A percentile compares a stretch with the other conserved stretches of the same genome.
These are phyloP conservation scores for Psidium friedrichsthalianum DNA, from an alignment of 345 rosid genomes.

Conservation along the genomic window DNA sequence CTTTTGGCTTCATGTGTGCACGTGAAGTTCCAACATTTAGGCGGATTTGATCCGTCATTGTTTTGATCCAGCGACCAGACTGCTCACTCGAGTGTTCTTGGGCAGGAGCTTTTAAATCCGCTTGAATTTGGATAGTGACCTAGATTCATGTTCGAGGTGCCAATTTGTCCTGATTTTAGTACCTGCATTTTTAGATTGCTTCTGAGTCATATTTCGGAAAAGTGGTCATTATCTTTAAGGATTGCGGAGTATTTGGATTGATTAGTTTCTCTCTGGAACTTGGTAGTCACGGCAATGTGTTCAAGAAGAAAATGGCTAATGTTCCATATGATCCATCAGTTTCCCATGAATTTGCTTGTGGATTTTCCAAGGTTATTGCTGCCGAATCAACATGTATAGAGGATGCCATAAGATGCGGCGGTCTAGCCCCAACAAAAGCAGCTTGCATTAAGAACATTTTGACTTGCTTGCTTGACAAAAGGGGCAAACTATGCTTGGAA, in stretches of 20 bases:
- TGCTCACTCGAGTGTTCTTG: background rate
- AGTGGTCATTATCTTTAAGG: background rate
- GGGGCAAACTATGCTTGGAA: constrained; percentile 70
- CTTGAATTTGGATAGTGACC: background rate
- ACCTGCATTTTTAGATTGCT: background rate
- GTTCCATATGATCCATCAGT: background rate
- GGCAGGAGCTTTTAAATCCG: background rate
- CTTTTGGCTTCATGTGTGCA: background rate
- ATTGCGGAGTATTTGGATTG: background rate
- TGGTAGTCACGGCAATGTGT: background rate
- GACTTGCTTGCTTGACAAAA: constrained; percentile 41
- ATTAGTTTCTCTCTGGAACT: background rate
- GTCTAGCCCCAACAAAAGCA: constrained; percentile 76
- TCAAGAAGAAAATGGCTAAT: background rate
- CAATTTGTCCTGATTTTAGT: background rate
- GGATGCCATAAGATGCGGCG: constrained; percentile 78
- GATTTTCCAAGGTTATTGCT: constrained; percentile 44
- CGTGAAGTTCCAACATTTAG: background rate
- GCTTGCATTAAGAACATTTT: constrained; percentile 65
- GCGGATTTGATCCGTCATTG: background rate
- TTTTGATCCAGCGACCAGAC: background rate
- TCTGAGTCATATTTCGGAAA: background rate
- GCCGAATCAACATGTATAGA: constrained; percentile 54
- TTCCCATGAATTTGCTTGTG: background rate
- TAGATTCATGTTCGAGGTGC: background rate